Conservation (phyloP, 257 asterid genomes). For the Salvia splendens region DNA sequence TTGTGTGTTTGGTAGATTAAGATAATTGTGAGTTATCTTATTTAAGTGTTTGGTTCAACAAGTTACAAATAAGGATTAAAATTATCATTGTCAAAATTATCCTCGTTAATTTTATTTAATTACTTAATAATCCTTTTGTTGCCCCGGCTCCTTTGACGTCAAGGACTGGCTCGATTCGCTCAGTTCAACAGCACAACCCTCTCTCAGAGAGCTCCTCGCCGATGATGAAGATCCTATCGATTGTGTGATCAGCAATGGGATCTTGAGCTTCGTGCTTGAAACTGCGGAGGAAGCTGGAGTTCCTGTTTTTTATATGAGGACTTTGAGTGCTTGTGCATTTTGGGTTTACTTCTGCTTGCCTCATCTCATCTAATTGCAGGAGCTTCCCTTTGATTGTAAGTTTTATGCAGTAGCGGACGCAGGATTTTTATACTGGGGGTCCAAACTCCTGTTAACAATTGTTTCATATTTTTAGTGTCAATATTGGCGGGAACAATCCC, state of each 20-base stretch:
- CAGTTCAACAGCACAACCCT: neutral
- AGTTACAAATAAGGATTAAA: no score
- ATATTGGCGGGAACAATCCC: no score
- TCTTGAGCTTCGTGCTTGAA: constrained; percentile 16
- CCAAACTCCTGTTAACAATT: no score
- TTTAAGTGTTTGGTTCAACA: no score
- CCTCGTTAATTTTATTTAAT: no score
- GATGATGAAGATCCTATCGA: neutral
- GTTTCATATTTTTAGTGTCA: no score
- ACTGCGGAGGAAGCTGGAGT: neutral
- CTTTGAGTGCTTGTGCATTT: constrained; percentile 19
- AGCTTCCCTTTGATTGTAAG: constrained; percentile 19
- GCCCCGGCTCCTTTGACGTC: constrained; percentile 11
- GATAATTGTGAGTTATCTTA: no score
- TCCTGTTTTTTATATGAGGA: constrained; percentile 17
- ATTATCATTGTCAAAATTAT: no score
- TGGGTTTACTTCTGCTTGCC: constrained; percentile 16
- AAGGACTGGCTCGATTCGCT: constrained; percentile 19
- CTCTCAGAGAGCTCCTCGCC: neutral
- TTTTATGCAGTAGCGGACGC: no score
- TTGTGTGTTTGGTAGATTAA: no score
- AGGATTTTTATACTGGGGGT: no score
- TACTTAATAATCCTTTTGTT: no score
- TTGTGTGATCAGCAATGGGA: constrained; percentile 22
- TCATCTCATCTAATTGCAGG: neutral